Conservation (phyloP, 2,329 filamentous ascomycete genomes). For the Fusarium cicatricum region DNA sequence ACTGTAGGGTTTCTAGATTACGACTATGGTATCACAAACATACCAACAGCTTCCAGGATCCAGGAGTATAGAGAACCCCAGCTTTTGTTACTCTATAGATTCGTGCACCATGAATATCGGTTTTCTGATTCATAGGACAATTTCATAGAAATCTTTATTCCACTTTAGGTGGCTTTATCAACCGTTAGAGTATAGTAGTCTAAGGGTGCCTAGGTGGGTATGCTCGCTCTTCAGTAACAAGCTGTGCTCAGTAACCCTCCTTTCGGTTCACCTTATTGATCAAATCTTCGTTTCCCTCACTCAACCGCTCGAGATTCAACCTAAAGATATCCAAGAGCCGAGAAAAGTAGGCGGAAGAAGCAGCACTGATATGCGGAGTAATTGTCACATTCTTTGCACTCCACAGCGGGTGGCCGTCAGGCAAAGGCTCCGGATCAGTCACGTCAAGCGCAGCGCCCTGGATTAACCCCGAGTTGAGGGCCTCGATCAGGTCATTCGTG, state of each 20-base stretch:
- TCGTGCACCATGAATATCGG: no score
- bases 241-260: constrained; percentile 45
- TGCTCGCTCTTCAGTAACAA: no score
- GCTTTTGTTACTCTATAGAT: no score
- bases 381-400: constrained; percentile 73
- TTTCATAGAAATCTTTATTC: no score
- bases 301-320: constrained; percentile 51
- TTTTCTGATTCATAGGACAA: no score
- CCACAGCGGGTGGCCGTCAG: constrained; percentile 74
- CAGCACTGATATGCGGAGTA: constrained; percentile 59
- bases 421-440: constrained; percentile 80
- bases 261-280: constrained; percentile 53
- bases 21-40: no score
- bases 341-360: constrained; percentile 50
- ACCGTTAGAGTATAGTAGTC: no score
- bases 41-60: no score
- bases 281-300: constrained; percentile 48
- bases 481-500: constrained; percentile 66
- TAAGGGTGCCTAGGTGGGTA: no score
- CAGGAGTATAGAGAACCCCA: no score
- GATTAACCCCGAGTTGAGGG: constrained; percentile 58
- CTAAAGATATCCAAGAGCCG: constrained; percentile 54
- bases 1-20: no score
- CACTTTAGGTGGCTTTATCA: no score
- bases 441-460: constrained; percentile 79